Conservation (phyloP, 805 yeast species). For the Ogataea trehalophila region DNA sequence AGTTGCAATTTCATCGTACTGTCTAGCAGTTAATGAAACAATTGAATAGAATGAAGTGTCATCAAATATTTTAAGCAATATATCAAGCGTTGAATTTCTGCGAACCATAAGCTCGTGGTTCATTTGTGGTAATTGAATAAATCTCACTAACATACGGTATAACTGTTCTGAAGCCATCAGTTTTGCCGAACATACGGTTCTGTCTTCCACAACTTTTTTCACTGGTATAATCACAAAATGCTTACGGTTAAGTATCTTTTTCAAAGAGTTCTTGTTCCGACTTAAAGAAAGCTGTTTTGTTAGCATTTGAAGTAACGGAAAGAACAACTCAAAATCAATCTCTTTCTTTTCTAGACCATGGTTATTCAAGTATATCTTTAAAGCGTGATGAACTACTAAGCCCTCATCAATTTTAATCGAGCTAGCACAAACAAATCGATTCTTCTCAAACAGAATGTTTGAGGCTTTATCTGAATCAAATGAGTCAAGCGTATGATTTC, state of each 20-base stretch:
- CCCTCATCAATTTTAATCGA: slow-evolving; percentile 12
- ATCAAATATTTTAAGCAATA: slow-evolving; percentile 5
- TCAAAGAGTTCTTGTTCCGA: slow-evolving; percentile 9
- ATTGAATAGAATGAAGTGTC: slow-evolving; percentile 5
- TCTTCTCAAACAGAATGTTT: slow-evolving; percentile 1
- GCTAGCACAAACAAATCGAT: slow-evolving; percentile 6
- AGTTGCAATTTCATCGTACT: slow-evolving; percentile 1
- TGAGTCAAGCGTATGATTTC: not conserved
- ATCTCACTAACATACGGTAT: slow-evolving; percentile 1
- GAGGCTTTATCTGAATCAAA: not conserved
- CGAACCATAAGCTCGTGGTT: slow-evolving; percentile 2
- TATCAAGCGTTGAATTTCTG: slow-evolving; percentile 12
- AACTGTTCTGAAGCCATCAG: slow-evolving; percentile 5
- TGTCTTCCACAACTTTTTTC: not conserved
- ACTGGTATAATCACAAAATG: slow-evolving; percentile 5
- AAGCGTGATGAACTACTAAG: slow-evolving; percentile 8
- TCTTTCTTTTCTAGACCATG: slow-evolving; percentile 2
- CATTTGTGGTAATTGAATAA: slow-evolving; percentile 2
- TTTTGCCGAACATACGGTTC: not conserved
- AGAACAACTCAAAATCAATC: slow-evolving; percentile 4
- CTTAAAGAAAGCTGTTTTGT: slow-evolving; percentile 5
- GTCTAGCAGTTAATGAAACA: not conserved
- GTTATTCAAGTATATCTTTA: slow-evolving; percentile 5
- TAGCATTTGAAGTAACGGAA: slow-evolving; percentile 4
- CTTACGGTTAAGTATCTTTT: slow-evolving; percentile 10